A percentile compares a stretch with the other conserved stretches of the same genome.
Evolutionary conservation across 148 eudicot species (phyloP).

Genomic region (Vaccinium corymbosum): DNA sequence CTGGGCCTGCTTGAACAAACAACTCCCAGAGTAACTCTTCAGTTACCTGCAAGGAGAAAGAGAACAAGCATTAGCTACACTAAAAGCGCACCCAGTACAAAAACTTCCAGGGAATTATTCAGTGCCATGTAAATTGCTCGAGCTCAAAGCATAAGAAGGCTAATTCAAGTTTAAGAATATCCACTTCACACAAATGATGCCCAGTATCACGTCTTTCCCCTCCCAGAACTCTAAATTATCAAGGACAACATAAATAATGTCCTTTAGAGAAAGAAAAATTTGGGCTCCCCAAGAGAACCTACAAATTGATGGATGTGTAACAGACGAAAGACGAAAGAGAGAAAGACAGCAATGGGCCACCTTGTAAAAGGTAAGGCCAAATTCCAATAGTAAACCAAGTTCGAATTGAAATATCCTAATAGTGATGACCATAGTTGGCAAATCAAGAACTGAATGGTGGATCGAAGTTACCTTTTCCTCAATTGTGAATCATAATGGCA

Average conservation of each 20-base stretch:
- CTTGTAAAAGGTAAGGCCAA: not conserved
- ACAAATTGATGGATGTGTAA: not conserved
- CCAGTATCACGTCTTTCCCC: not conserved
- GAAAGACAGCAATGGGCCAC: not conserved
- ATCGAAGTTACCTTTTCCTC: not conserved
- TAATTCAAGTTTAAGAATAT: not conserved
- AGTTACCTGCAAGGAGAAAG: constrained; percentile 39
- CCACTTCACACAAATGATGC: not conserved
- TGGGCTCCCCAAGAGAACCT: not conserved
- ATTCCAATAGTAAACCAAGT: constrained; percentile 5
- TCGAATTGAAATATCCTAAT: not conserved
- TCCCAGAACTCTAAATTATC: not conserved
- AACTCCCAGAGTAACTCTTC: constrained; percentile 91
- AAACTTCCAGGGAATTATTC: not conserved
- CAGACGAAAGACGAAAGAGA: not conserved
- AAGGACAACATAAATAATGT: not conserved
- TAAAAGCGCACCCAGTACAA: not conserved
- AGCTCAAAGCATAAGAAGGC: not conserved
- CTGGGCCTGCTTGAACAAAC: constrained; percentile 92
- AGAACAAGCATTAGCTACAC: constrained; percentile 13
- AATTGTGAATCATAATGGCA: not conserved
- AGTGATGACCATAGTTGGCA: not conserved
- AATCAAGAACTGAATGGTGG: not conserved
- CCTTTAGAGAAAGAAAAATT: not conserved
- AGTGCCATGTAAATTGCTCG: not conserved